Base-by-base conservation (phyloP, 495 filamentous ascomycete species). In the Aspergillus heteromorphus region DNA sequence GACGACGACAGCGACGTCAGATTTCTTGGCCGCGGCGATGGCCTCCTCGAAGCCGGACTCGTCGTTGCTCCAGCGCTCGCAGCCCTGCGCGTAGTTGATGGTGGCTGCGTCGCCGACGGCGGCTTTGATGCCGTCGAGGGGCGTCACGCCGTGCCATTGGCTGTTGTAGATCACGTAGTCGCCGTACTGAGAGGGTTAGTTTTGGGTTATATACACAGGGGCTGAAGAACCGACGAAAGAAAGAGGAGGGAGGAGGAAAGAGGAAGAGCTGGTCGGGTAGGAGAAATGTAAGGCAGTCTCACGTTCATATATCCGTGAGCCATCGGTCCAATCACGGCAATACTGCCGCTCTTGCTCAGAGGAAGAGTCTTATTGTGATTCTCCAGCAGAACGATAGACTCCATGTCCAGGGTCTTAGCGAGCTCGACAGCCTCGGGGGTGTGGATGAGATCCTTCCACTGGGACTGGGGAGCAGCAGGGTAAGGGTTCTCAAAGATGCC, bases 271-370 rank as follows among this genome's bases (percentile, higher is more conserved):
- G n/a, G n/a, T n/a, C n/a, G n/a, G n/a, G n/a, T n/a, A n/a, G n/a
- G n/a, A n/a, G n/a, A n/a, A n/a, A n/a, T n/a, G n/a, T n/a, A n/a
- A n/a, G n/a, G n/a, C n/a, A n/a, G 18, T 10, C 77, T 71, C 55
- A 85, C 83, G 57, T 88, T 88, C 77, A 87, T 83, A 55, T 69
- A 86, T 1, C 81, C 85, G 65, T 85, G 72, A 0, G 84, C 86
- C 84, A 89, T 87, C 13, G 85, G 85, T 0, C 85, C 85, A 56
- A 89, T 85, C n/a, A 88, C 83, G 3, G 84, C 86, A 59, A 89
- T 72, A 18, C 75, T 82, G 16, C 80, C 80, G 6, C 71, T 67
- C 61, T 83, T 83, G 54, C 73, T 76, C 25, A 88, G 62, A 0
- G 86, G 86, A 10, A 88, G 75, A 6, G 77, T 65, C 5, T 75